These are phyloP conservation scores for Suillus paluster DNA, from an alignment of 768 basidiomycete species.

Conservation along the genomic window DNA sequence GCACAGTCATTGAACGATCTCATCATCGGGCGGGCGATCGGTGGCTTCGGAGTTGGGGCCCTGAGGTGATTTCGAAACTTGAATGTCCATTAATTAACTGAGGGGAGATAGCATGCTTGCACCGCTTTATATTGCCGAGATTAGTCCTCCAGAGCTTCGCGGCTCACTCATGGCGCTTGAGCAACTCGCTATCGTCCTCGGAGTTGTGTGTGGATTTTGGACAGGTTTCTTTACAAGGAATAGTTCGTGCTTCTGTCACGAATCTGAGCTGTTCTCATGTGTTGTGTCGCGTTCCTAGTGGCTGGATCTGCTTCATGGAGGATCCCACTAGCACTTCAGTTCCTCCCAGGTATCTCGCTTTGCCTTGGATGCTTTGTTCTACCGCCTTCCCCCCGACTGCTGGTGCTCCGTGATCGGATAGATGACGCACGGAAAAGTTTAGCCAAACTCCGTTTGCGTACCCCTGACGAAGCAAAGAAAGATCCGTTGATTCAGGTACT, in stretches of 20 bases:
- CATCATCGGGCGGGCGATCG: constrained; percentile 72
- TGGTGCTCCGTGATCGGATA: constrained; percentile 52
- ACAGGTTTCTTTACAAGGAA: constrained; percentile 73
- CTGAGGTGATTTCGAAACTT: constrained; percentile 49
- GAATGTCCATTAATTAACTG: background rate
- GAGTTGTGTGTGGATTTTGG: constrained; percentile 86
- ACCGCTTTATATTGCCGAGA: constrained; percentile 84
- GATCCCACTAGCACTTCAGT: constrained; percentile 73
- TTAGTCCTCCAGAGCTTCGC: constrained; percentile 78
- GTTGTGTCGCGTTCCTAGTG: constrained; percentile 41
- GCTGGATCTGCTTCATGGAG: constrained; percentile 72
- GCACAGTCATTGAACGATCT: constrained; percentile 61
- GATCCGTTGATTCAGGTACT: constrained; percentile 58
- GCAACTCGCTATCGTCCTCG: constrained; percentile 79
- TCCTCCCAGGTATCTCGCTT: constrained; percentile 70
- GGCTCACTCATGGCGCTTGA: constrained; percentile 82
- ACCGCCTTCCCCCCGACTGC: constrained; percentile 53
- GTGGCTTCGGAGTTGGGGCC: constrained; percentile 82
- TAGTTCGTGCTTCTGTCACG: constrained; percentile 41
- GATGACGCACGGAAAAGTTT: constrained; percentile 65
- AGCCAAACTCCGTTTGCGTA: constrained; percentile 52
- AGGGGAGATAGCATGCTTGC: constrained; percentile 65
- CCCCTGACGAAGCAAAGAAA: constrained; percentile 45
- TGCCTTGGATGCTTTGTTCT: constrained; percentile 58
- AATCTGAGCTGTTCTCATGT: background rate